These are phyloP conservation scores for Penicillium sp. DNA, from an alignment of 2,329 filamentous ascomycete genomes.

Conservation along the genomic window DNA sequence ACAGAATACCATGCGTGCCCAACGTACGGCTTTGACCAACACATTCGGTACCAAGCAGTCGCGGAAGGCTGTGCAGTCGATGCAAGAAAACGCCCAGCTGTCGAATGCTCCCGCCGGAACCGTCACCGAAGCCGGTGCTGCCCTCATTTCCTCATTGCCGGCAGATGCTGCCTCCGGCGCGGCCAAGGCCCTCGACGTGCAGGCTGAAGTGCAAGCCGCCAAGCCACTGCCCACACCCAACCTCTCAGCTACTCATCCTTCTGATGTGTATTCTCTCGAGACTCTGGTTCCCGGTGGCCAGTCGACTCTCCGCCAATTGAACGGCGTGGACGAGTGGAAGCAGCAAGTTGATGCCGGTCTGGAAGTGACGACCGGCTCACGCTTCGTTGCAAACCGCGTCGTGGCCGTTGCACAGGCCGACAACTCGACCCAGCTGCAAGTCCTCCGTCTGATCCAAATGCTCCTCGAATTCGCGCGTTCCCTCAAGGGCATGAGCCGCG, in stretches of 20 bases:
- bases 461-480: slow-evolving; percentile 41
- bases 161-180: slow-evolving; percentile 29
- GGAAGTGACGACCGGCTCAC: slow-evolving; percentile 37
- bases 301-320: slow-evolving; percentile 40
- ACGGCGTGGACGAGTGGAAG: slow-evolving; percentile 42
- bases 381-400: slow-evolving; percentile 44
- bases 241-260: slow-evolving; percentile 40
- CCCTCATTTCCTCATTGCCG: slow-evolving; percentile 42
- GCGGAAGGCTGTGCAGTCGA: slow-evolving; percentile 45
- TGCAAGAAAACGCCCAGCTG: slow-evolving; percentile 46
- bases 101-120: slow-evolving; percentile 36
- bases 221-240: slow-evolving; percentile 45
- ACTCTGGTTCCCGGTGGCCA: slow-evolving; percentile 40
- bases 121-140: slow-evolving; percentile 39
- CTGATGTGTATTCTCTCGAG: slow-evolving; percentile 44
- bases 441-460: slow-evolving; percentile 44
- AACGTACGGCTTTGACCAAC: slow-evolving; percentile 43
- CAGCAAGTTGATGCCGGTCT: slow-evolving; percentile 34
- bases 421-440: slow-evolving; percentile 40
- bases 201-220: slow-evolving; percentile 42
- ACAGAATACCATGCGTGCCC: slow-evolving; percentile 36
- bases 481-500: slow-evolving; percentile 29
- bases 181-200: slow-evolving; percentile 32
- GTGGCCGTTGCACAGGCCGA: slow-evolving; percentile 35
- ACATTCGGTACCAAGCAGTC: slow-evolving; percentile 50